A percentile compares a stretch with the other conserved stretches of the same genome.
Conservation (phyloP, 2,329 filamentous ascomycete species). For the Plectosphaerella plurivora region DNA sequence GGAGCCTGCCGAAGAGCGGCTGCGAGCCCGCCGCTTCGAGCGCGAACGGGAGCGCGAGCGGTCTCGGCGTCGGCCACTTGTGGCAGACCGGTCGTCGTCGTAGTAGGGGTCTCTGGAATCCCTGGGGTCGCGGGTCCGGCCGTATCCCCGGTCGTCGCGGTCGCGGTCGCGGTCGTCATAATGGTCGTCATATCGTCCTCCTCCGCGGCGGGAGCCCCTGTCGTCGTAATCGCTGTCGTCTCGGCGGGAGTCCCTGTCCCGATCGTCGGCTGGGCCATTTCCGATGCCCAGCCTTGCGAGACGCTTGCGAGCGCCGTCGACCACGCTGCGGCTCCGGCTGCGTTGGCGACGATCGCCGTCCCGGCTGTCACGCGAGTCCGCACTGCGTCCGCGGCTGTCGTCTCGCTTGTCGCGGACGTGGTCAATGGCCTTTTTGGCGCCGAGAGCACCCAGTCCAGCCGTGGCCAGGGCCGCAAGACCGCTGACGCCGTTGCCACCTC, state of each 20-base stretch:
- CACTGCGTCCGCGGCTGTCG: constrained; percentile 48
- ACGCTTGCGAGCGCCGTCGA: constrained; percentile 56
- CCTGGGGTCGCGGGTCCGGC: background rate
- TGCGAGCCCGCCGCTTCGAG: constrained; percentile 26
- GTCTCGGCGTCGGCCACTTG: constrained; percentile 33
- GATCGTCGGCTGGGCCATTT: constrained; percentile 31
- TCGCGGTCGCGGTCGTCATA: constrained; percentile 41
- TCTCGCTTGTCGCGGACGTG: constrained; percentile 33
- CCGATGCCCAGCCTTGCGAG: constrained; percentile 59
- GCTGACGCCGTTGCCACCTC: constrained; percentile 34
- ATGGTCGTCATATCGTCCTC: constrained; percentile 36
- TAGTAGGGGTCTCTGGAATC: constrained; percentile 30
- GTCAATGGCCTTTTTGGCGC: constrained; percentile 55
- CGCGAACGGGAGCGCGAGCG: constrained; percentile 4
- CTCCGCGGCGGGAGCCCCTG: constrained; percentile 29
- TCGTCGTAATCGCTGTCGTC: constrained; percentile 40
- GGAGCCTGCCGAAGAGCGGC: constrained; percentile 43
- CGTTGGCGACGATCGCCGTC: constrained; percentile 17
- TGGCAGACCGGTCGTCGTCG: constrained; percentile 40
- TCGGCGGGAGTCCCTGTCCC: constrained; percentile 30
- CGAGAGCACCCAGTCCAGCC: constrained; percentile 56
- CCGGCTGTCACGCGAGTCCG: constrained; percentile 40
- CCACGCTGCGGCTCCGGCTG: constrained; percentile 61
- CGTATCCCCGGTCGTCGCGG: constrained; percentile 26
- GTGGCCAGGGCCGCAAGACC: constrained; percentile 61